Percentiles rank a stretch among this genome's conserved stretches.
Conservation (phyloP, 2,329 filamentous ascomycete species). For the Emmonsiellopsis sp. region DNA sequence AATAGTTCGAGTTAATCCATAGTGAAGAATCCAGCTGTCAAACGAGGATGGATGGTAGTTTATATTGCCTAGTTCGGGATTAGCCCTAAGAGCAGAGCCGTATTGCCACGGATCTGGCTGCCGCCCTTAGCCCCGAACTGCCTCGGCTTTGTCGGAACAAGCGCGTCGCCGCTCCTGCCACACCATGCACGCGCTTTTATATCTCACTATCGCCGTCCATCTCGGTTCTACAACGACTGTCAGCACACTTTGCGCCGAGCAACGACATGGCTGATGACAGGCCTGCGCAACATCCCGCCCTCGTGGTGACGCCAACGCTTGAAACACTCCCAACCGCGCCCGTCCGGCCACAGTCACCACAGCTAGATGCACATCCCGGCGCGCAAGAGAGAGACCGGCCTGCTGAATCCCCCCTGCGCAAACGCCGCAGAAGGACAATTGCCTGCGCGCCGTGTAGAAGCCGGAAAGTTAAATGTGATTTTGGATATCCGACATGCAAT, state of each 20-base stretch:
- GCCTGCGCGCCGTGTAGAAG: slow-evolving; percentile 35
- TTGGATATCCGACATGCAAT: slow-evolving; percentile 18
- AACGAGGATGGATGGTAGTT: no score
- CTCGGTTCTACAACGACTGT: neutral
- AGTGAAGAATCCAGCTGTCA: no score
- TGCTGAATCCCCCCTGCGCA: slow-evolving; percentile 23
- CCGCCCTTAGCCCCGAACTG: neutral
- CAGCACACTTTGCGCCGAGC: neutral
- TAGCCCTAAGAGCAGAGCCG: neutral
- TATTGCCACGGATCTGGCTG: neutral
- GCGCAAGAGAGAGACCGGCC: neutral
- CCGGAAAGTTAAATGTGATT: slow-evolving; percentile 35
- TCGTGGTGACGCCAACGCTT: neutral
- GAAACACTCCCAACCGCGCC: neutral
- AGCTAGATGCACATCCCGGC: neutral
- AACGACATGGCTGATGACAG: neutral
- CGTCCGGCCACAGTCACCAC: neutral
- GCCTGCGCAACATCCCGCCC: neutral
- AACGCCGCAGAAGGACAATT: slow-evolving; percentile 31
- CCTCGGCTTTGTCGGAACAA: neutral
- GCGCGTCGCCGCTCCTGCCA: no score
- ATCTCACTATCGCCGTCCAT: neutral
- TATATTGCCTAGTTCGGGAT: neutral
- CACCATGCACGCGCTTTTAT: neutral
- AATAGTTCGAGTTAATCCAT: no score